Evolutionary conservation across 805 yeast genomes (phyloP).

Genomic region (Tetrapisispora namnaoensis): DNA sequence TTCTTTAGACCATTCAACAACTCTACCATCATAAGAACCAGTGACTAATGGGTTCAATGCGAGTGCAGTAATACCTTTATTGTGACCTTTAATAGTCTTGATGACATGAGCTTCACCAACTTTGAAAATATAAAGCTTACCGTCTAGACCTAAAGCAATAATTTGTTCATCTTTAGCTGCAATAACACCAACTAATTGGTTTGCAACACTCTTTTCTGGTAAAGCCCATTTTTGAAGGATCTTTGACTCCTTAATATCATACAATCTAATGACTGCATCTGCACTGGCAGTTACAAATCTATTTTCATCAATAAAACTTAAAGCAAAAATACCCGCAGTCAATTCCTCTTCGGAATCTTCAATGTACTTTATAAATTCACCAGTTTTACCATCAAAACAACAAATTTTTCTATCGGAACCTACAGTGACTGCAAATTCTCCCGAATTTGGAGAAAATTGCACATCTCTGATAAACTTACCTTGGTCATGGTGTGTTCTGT

Average conservation of each 20-base stretch:
- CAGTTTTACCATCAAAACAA: slow-evolving; percentile 79
- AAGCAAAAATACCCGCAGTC: slow-evolving; percentile 70
- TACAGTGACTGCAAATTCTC: slow-evolving; percentile 59
- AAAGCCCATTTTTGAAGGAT: slow-evolving; percentile 42
- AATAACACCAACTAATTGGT: slow-evolving; percentile 70
- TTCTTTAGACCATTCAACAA: slow-evolving; percentile 46
- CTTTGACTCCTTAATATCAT: slow-evolving; percentile 42
- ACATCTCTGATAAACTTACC: slow-evolving; percentile 71
- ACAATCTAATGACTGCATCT: slow-evolving; percentile 62
- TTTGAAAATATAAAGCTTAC: slow-evolving; percentile 55
- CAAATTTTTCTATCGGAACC: slow-evolving; percentile 76
- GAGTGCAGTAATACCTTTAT: slow-evolving; percentile 64
- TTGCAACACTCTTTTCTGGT: slow-evolving; percentile 35
- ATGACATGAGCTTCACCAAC: slow-evolving; percentile 28
- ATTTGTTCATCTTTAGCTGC: slow-evolving; percentile 48
- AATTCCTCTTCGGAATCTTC: slow-evolving; percentile 38
- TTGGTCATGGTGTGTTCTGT: slow-evolving; percentile 57
- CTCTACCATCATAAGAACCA: slow-evolving; percentile 77
- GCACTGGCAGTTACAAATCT: slow-evolving; percentile 75
- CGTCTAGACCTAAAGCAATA: slow-evolving; percentile 60
- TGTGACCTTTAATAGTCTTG: slow-evolving; percentile 60
- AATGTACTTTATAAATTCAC: slow-evolving; percentile 53
- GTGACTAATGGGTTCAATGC: slow-evolving; percentile 33
- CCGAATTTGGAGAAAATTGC: slow-evolving; percentile 64
- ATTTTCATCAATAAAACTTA: slow-evolving; percentile 51